phyloP scores from a whole-genome alignment of 768 basidiomycete species.

The Trametes sanguinea region DNA sequence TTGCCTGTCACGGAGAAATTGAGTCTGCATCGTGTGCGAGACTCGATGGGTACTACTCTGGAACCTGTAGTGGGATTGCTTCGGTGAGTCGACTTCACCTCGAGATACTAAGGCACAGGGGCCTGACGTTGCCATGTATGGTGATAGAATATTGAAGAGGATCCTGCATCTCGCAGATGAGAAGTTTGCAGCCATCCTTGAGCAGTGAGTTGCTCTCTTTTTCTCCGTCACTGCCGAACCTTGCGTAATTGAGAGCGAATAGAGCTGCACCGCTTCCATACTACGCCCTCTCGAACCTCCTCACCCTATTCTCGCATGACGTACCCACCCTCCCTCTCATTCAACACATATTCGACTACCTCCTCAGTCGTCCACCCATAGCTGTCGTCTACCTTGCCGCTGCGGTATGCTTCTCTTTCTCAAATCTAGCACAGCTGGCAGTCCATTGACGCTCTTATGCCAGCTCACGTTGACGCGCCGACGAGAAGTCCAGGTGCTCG shows the following conservation, averaged over 20 bases:
- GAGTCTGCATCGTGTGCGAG: slow-evolving; percentile 76
- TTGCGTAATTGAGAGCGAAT: background rate
- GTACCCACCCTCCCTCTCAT: slow-evolving; percentile 86
- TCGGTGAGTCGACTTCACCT: slow-evolving; percentile 43
- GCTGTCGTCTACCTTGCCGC: slow-evolving; percentile 79
- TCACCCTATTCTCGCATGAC: slow-evolving; percentile 93
- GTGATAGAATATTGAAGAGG: slow-evolving; percentile 66
- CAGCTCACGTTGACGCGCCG: slow-evolving; percentile 79
- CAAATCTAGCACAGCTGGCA: background rate
- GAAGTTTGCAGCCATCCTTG: slow-evolving; percentile 64
- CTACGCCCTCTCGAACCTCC: slow-evolving; percentile 84
- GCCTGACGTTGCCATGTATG: background rate
- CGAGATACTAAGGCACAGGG: no score
- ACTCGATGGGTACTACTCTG: slow-evolving; percentile 84
- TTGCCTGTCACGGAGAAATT: slow-evolving; percentile 66
- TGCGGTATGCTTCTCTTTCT: slow-evolving; percentile 47
- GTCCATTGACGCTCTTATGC: background rate
- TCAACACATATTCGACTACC: slow-evolving; percentile 90
- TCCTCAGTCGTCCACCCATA: slow-evolving; percentile 82
- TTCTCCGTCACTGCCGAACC: background rate
- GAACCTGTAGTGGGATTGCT: slow-evolving; percentile 85
- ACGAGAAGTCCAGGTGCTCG: slow-evolving; percentile 59
- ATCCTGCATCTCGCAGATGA: slow-evolving; percentile 73
- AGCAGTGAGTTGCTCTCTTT: slow-evolving; percentile 47
- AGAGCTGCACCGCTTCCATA: slow-evolving; percentile 83